Evolutionary conservation across 257 asterid species (phyloP).

Genomic region (Thymus quinquecostatus): DNA sequence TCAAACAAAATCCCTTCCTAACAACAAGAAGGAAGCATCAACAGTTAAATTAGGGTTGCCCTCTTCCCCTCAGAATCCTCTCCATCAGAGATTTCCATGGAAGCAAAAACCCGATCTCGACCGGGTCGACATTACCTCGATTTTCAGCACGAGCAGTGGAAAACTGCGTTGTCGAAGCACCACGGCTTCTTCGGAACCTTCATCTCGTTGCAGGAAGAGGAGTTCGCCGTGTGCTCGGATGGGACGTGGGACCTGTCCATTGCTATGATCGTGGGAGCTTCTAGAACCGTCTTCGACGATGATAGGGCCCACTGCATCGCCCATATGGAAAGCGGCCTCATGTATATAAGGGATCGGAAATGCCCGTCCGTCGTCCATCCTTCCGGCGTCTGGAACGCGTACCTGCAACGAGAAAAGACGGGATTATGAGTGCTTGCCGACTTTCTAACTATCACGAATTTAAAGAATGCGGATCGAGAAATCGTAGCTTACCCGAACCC

Average conservation of each 20-base stretch:
- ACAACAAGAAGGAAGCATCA: neutral
- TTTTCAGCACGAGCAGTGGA: slow-evolving; percentile 67
- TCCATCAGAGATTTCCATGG: slow-evolving; percentile 25
- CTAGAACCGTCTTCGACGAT: slow-evolving; percentile 53
- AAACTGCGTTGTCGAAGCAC: slow-evolving; percentile 69
- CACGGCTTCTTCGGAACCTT: slow-evolving; percentile 57
- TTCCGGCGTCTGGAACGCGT: slow-evolving; percentile 93
- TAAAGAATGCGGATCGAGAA: neutral
- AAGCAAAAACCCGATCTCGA: slow-evolving; percentile 12
- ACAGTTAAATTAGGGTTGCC: slow-evolving; percentile 19
- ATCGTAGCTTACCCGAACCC: slow-evolving; percentile 75
- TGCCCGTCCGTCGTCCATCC: slow-evolving; percentile 96
- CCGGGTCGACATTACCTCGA: neutral
- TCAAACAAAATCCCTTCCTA: neutral
- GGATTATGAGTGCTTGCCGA: neutral
- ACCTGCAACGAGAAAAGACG: slow-evolving; percentile 49
- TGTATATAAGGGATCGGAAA: slow-evolving; percentile 87
- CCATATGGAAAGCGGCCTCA: slow-evolving; percentile 98
- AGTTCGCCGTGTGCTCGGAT: slow-evolving; percentile 17
- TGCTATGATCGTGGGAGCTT: slow-evolving; percentile 51
- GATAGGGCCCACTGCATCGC: slow-evolving; percentile 92
- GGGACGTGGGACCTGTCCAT: slow-evolving; percentile 62
- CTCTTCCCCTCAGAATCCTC: neutral
- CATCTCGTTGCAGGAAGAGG: slow-evolving; percentile 47
- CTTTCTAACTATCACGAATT: neutral